These are phyloP conservation scores for Quercus tomentella DNA, from an alignment of 331 rosid species.

Conservation along the genomic window DNA sequence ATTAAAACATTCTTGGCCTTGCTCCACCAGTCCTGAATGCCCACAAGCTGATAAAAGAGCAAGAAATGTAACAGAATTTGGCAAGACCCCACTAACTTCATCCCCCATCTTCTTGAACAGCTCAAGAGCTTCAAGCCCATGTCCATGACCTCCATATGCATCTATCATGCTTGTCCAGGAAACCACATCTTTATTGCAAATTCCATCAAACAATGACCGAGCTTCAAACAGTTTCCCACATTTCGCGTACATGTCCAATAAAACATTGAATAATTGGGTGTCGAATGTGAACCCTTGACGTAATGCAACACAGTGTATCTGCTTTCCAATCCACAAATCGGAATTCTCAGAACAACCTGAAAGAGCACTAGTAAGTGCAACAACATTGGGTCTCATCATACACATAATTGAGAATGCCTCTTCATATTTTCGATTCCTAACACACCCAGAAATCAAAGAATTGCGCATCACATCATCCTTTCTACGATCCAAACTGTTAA, in stretches of 20 bases:
- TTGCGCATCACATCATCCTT: constrained; percentile 48
- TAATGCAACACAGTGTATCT: constrained; percentile 52
- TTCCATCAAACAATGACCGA: constrained; percentile 31
- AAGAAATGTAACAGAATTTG: constrained; percentile 56
- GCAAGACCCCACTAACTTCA: constrained; percentile 33
- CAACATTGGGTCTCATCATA: constrained; percentile 44
- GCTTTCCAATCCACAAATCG: constrained; percentile 51
- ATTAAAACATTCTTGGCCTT: constrained; percentile 47
- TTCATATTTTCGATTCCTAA: constrained; percentile 29
- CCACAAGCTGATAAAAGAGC: constrained; percentile 57
- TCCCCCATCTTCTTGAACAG: constrained; percentile 33
- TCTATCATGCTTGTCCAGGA: constrained; percentile 65
- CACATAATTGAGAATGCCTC: constrained; percentile 47
- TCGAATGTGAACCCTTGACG: constrained; percentile 46
- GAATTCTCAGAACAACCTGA: constrained; percentile 59
- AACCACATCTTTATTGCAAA: constrained; percentile 41
- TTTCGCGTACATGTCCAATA: constrained; percentile 59
- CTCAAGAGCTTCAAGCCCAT: constrained; percentile 51
- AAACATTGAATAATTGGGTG: constrained; percentile 45
- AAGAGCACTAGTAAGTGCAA: constrained; percentile 57
- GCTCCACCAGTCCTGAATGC: constrained; percentile 65
- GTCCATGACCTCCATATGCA: constrained; percentile 60
- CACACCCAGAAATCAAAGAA: constrained; percentile 56
- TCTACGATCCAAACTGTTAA: constrained; percentile 29
- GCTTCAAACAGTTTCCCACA: constrained; percentile 53